A percentile compares a stretch with the other conserved stretches of the same genome.
phyloP scores from a whole-genome alignment of 192 early-diverging fungal genomes.

The Coemansia sp. region DNA sequence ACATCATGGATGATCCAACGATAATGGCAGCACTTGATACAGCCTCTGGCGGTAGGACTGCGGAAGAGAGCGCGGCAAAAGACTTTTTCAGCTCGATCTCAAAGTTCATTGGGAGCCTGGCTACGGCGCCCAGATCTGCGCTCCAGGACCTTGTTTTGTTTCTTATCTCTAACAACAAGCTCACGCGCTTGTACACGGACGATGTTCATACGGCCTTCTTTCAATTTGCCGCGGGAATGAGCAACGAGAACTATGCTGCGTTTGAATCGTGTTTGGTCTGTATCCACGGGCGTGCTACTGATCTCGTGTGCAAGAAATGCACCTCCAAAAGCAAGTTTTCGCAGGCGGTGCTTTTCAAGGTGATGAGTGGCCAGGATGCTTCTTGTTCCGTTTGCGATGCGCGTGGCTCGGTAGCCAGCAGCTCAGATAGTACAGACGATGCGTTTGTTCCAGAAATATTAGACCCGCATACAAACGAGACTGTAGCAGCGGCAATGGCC shows the following conservation, averaged over 20 bases:
- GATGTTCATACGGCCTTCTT: conserved; percentile 22
- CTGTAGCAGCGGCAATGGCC: conserved; percentile 16
- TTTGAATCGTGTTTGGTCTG: conserved; percentile 25
- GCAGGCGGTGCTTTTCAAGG: conserved; percentile 40
- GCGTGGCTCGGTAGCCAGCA: conserved; percentile 11
- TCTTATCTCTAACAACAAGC: conserved; percentile 8
- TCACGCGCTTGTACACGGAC: conserved; percentile 32
- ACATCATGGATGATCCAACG: conserved; percentile 11
- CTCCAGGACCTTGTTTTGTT: conserved; percentile 15
- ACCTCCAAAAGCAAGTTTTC: conserved; percentile 33
- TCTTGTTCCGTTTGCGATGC: conserved; percentile 32
- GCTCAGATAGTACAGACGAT: neutral
- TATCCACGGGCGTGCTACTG: conserved; percentile 22
- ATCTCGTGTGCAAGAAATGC: conserved; percentile 33
- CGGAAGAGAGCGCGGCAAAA: neutral
- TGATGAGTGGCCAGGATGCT: conserved; percentile 18
- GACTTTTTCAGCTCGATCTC: conserved; percentile 21
- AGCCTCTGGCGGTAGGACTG: neutral
- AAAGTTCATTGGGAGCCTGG: conserved; percentile 22
- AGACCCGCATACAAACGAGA: conserved; percentile 8
- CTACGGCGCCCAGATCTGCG: conserved; percentile 7
- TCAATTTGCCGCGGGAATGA: conserved; percentile 2
- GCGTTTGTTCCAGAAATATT: conserved; percentile 31
- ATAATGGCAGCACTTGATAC: conserved; percentile 1
- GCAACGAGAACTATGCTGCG: conserved; percentile 7